phyloP scores from a whole-genome alignment of 345 rosid genomes.

The Luvunga scandens region DNA sequence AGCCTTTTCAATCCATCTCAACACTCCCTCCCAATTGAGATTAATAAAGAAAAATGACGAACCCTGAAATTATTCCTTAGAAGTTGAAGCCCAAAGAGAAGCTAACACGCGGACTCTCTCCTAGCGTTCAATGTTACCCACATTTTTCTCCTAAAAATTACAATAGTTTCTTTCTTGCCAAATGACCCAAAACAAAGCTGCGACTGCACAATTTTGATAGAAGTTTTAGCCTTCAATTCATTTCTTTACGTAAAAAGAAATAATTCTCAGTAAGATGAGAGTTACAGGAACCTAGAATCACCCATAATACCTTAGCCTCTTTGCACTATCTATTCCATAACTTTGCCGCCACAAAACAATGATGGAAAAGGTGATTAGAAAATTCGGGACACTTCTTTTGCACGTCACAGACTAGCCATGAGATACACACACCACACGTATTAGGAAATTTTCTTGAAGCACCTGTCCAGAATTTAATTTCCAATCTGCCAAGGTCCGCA shows the following conservation, averaged over 20 bases:
- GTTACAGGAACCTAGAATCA: background rate
- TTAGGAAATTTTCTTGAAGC: background rate
- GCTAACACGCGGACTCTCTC: background rate
- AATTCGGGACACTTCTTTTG: background rate
- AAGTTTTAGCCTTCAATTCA: background rate
- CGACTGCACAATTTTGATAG: no score
- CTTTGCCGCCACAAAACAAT: background rate
- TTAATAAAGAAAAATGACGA: no score
- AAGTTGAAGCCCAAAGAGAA: no score
- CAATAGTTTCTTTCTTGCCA: background rate
- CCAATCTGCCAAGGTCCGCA: background rate
- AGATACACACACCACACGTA: background rate
- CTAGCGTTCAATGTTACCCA: background rate
- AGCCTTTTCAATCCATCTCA: no score
- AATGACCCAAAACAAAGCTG: no score
- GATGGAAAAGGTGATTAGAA: background rate
- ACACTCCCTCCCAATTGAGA: no score
- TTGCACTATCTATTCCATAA: background rate
- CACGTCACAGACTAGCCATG: background rate
- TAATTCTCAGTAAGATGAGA: background rate
- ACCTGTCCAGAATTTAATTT: background rate
- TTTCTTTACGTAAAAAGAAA: background rate
- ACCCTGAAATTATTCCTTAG: no score
- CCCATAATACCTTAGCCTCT: background rate
- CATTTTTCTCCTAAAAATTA: background rate